phyloP scores from a whole-genome alignment of 345 rosid genomes.

The Populus tremula region DNA sequence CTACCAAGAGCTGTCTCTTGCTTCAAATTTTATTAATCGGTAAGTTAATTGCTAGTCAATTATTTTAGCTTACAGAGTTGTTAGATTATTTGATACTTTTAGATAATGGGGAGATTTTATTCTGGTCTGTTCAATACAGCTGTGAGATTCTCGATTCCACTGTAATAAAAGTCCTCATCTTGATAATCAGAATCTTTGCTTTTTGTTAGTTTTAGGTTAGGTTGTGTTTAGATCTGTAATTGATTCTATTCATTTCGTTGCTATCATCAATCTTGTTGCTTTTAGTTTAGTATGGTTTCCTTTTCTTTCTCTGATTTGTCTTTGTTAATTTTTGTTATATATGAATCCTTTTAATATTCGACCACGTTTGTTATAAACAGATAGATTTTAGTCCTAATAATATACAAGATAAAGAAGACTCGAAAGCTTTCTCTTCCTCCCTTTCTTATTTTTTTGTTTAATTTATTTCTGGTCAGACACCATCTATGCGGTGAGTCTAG shows the following conservation, averaged over 20 bases:
- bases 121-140: neutral
- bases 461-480: neutral
- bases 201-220: neutral
- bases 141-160: too few relatives aligned
- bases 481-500: neutral
- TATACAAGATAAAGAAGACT: neutral
- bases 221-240: neutral
- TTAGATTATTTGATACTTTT: neutral
- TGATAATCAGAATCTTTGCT: neutral
- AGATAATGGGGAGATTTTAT: neutral
- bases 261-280: neutral
- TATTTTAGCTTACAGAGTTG: neutral
- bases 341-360: neutral
- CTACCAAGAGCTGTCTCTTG: neutral
- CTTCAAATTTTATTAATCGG: neutral
- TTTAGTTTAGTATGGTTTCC: neutral
- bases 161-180: neutral
- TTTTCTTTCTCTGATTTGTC: neutral
- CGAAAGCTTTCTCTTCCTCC: neutral
- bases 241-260: neutral
- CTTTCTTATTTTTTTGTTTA: neutral
- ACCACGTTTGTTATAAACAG: neutral
- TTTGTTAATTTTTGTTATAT: neutral
- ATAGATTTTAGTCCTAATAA: neutral
- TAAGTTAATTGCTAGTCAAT: neutral